Conservation (phyloP, 768 basidiomycete genomes). For the Russula sp. region DNA sequence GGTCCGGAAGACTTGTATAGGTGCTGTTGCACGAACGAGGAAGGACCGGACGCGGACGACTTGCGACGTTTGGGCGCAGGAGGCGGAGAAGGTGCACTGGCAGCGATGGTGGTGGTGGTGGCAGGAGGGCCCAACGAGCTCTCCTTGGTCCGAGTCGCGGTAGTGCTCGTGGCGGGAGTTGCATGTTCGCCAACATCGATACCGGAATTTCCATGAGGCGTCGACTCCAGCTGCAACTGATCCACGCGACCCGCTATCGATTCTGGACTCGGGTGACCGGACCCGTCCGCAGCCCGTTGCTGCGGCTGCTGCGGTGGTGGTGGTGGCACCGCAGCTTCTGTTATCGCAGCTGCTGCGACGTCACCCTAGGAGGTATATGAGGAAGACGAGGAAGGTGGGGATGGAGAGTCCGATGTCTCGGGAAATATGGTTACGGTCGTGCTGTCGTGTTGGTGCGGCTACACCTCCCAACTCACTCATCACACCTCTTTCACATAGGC, state of each 20-base stretch:
- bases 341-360: background rate
- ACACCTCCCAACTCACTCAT: no score
- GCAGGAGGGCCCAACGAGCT: background rate
- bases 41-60: conserved; percentile 1
- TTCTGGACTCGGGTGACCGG: background rate
- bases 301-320: background rate
- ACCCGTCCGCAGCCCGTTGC: background rate
- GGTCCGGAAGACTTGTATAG: background rate
- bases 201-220: background rate
- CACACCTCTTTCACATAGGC: no score
- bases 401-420: background rate
- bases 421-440: background rate
- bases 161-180: background rate
- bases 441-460: background rate
- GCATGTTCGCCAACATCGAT: background rate
- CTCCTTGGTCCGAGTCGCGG: background rate
- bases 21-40: background rate
- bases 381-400: background rate
- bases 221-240: background rate
- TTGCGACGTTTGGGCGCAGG: background rate
- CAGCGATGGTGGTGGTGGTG: background rate
- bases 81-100: background rate
- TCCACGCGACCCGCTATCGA: background rate
- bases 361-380: background rate
- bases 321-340: background rate